Evolutionary conservation across 768 basidiomycete genomes (phyloP).

Genomic region (Lentinula sp.): DNA sequence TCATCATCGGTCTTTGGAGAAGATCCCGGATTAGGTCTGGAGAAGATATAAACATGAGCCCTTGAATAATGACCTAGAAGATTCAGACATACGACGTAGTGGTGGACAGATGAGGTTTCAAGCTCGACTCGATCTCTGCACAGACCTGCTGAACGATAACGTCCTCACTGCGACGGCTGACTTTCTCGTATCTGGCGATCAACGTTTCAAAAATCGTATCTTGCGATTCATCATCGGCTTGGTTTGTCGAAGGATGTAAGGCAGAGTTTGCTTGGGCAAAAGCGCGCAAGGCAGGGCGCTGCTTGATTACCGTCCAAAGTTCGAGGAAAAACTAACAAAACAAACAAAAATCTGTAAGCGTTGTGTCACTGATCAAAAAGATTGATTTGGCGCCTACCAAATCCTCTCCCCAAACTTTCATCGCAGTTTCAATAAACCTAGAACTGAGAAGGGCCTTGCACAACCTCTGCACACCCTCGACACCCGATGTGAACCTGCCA

Average conservation of each 20-base stretch:
- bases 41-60: neutral
- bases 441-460: constrained; percentile 85
- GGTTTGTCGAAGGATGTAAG: constrained; percentile 38
- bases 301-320: constrained; percentile 77
- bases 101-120: constrained; percentile 68
- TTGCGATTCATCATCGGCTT: constrained; percentile 31
- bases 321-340: constrained; percentile 80
- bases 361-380: neutral
- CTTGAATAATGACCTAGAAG: neutral
- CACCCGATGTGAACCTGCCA: constrained; percentile 69
- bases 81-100: constrained; percentile 27
- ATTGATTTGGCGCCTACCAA: constrained; percentile 44
- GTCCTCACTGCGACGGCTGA: constrained; percentile 73
- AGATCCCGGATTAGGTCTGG: constrained; percentile 13
- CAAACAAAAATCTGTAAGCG: no score
- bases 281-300: constrained; percentile 49
- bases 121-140: constrained; percentile 70
- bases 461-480: constrained; percentile 76
- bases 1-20: constrained; percentile 21
- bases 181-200: constrained; percentile 52
- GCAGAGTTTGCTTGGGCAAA: constrained; percentile 42
- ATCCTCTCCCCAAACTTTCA: constrained; percentile 88
- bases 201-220: constrained; percentile 80
- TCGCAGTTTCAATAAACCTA: constrained; percentile 59
- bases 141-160: constrained; percentile 82